Conservation (phyloP, 2,329 filamentous ascomycete species). For the Periglandula ipomoeae region DNA sequence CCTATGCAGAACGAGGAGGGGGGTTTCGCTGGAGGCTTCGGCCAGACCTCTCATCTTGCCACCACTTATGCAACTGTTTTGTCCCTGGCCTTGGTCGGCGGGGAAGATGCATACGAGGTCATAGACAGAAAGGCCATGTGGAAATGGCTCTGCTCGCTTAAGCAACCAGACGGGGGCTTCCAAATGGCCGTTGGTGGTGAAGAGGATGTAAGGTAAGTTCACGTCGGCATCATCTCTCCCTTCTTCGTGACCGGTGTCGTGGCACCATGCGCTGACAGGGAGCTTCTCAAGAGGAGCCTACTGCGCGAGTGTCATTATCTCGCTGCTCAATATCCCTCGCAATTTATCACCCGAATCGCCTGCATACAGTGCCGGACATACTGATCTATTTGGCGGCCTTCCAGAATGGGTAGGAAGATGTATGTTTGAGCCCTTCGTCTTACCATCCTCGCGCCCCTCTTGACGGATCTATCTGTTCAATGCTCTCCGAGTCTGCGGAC, state of each 20-base stretch:
- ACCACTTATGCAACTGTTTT: conserved; percentile 80
- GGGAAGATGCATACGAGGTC: conserved; percentile 60
- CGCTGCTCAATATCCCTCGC: conserved; percentile 73
- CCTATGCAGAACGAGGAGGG: conserved; percentile 76
- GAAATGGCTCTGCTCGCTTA: conserved; percentile 80
- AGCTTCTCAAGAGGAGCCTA: conserved; percentile 63
- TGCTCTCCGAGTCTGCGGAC: conserved; percentile 7
- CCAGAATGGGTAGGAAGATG: conserved; percentile 74
- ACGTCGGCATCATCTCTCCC: not conserved
- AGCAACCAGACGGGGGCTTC: conserved; percentile 85
- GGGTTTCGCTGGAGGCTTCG: conserved; percentile 89
- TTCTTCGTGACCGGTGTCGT: conserved; percentile 8
- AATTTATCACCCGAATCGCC: conserved; percentile 66
- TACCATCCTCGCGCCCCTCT: conserved; percentile 3
- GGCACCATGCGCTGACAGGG: conserved; percentile 8
- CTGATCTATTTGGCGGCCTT: conserved; percentile 60
- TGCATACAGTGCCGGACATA: conserved; percentile 51
- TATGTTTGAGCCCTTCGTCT: conserved; percentile 33
- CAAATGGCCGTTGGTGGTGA: conserved; percentile 79
- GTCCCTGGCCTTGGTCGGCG: conserved; percentile 69
- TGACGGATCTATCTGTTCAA: conserved; percentile 9
- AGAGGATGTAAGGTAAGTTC: conserved; percentile 69
- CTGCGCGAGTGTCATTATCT: conserved; percentile 78
- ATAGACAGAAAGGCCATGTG: conserved; percentile 81
- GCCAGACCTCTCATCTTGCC: conserved; percentile 81